These are phyloP conservation scores for Globisporangium viniferum DNA, from an alignment of 352 stramenopile species.

Conservation along the genomic window DNA sequence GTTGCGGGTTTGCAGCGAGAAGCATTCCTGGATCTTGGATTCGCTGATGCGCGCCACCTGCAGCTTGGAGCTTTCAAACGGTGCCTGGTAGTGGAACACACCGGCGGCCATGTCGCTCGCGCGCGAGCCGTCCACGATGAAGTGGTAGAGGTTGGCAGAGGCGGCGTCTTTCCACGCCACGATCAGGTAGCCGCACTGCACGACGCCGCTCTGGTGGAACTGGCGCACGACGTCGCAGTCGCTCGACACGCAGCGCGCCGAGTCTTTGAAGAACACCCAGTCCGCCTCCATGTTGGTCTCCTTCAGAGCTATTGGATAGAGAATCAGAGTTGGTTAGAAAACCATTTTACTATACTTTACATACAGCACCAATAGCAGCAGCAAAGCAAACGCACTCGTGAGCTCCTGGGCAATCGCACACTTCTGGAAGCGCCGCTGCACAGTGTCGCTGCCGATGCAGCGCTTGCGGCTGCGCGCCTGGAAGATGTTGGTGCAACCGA, in stretches of 20 bases:
- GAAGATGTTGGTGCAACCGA: slow-evolving; percentile 73
- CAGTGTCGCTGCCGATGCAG: slow-evolving; percentile 50
- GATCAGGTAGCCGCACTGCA: slow-evolving; percentile 66
- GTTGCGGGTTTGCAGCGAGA: slow-evolving; percentile 72
- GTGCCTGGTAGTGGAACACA: slow-evolving; percentile 61
- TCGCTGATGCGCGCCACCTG: slow-evolving; percentile 29
- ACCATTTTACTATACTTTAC: too few species aligned
- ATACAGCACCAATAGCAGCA: too few species aligned
- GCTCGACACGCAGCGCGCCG: slow-evolving; percentile 40
- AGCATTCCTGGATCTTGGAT: slow-evolving; percentile 49
- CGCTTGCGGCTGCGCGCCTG: slow-evolving; percentile 63
- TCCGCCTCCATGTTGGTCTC: slow-evolving; percentile 51
- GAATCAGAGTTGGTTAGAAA: neutral
- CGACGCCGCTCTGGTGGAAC: slow-evolving; percentile 61
- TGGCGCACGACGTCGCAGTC: slow-evolving; percentile 59
- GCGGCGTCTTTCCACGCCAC: slow-evolving; percentile 58
- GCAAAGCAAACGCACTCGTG: slow-evolving; percentile 33
- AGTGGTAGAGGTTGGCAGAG: slow-evolving; percentile 37
- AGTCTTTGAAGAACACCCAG: slow-evolving; percentile 74
- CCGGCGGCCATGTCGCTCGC: slow-evolving; percentile 54
- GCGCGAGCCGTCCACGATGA: slow-evolving; percentile 74
- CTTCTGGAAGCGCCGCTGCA: slow-evolving; percentile 47
- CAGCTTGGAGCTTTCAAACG: slow-evolving; percentile 23
- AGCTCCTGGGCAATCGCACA: slow-evolving; percentile 46
- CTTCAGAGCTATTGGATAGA: slow-evolving; percentile 24